Evolutionary conservation across 1,139 yeast genomes (phyloP), one percentile per base, ranked within the genome.

Genomic region (Sugiyamaella neomexicana): DNA sequence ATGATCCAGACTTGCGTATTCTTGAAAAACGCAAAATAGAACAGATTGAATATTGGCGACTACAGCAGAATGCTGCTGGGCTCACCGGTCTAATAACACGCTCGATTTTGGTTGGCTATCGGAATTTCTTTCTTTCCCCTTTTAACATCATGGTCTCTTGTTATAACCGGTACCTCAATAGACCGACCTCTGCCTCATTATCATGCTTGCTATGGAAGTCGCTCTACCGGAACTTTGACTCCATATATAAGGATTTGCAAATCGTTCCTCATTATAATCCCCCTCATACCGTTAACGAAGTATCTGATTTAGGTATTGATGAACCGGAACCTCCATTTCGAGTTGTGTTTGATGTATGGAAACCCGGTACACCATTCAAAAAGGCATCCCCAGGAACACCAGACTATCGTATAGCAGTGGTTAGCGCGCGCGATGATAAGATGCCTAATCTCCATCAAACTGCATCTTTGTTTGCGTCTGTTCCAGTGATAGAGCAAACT

Each of bases 291-390:
- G 16, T 15, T 3, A 44, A 16, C 36, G 46, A 47, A 10, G 50
- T 38, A 1, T 25, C 31, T 13, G 46, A 44, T 10, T 45, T 37
- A 23, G 50, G 39, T 9, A 27, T 40, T 2, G 41, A 50, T 8
- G 54, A 50, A 36, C 55, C 63, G 8, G 57, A 52, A 17, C 52
- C 52, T 9, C 63, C 66, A n/a, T 62, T 57, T 38, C 50, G 58
- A 12, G 60, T 74, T 20, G 71, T 77, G 1, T 90, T 77, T 63
- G 78, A 86, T 63, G 89, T 89, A 1, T 91, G 97, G 97, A 90
- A 88, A 68, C 98, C 98, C 0, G 75, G 85, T 0, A 70, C 69
- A 68, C 56, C 59, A 8, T 91, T 88, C 70, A 83, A 83, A 55
- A 90, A 90, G 65, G 83, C 82, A 43, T 66, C 68, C 31, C 90